These are phyloP conservation scores for Fonsecaea pedrosoi DNA, from an alignment of 2,329 filamentous ascomycete genomes.

Conservation along the genomic window DNA sequence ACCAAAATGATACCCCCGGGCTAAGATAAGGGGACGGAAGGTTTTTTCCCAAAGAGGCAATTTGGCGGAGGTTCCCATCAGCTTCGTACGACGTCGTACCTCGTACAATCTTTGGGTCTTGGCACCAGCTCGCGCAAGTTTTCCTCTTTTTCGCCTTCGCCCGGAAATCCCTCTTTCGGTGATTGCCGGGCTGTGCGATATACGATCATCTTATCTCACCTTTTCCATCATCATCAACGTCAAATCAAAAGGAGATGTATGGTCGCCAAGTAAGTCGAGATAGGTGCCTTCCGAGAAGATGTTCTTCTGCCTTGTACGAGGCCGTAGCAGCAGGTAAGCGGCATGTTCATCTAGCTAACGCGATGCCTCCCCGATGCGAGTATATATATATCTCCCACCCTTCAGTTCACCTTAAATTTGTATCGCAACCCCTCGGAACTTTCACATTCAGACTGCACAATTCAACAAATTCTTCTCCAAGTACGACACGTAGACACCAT, in stretches of 20 bases:
- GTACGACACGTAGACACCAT: conserved; percentile 16
- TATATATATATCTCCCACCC: neutral
- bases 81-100: conserved; percentile 12
- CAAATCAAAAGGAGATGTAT: conserved; percentile 7
- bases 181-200: neutral
- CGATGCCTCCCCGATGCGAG: neutral
- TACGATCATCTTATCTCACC: neutral
- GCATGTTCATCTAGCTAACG: neutral
- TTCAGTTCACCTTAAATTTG: neutral
- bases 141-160: conserved; percentile 5
- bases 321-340: conserved; percentile 2
- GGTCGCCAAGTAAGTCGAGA: conserved; percentile 4
- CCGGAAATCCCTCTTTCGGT: neutral
- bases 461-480: neutral
- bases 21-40: neutral
- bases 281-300: conserved; percentile 19
- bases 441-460: conserved; percentile 3
- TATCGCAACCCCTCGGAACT: neutral
- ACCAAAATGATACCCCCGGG: neutral
- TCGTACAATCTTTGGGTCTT: conserved; percentile 8
- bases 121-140: neutral
- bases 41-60: neutral
- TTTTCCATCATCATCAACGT: neutral
- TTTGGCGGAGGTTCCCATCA: conserved; percentile 7
- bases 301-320: conserved; percentile 20